Conservation (phyloP, 345 rosid genomes). For the Eucalyptus pauciflora region DNA sequence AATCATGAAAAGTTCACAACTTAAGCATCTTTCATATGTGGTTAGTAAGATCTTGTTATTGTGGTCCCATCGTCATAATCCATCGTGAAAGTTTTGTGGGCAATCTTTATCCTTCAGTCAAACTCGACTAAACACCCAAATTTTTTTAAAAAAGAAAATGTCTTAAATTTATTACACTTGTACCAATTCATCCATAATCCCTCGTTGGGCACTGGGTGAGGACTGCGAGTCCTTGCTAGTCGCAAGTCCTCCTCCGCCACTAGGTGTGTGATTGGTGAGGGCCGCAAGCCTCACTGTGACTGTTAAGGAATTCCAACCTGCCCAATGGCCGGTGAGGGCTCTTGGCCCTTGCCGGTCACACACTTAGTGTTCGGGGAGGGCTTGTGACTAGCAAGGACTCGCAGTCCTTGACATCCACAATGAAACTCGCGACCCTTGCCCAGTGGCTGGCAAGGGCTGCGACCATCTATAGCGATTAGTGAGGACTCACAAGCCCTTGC, state of each 20-base stretch:
- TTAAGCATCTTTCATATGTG: background rate
- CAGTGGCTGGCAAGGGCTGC: too few relatives aligned
- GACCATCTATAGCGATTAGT: too few relatives aligned
- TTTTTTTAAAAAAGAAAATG: too few relatives aligned
- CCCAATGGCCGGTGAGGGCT: background rate
- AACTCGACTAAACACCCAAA: background rate
- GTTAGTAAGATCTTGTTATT: background rate
- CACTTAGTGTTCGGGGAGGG: too few relatives aligned
- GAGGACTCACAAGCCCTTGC: background rate
- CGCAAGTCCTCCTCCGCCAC: accelerated
- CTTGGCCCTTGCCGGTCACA: too few relatives aligned
- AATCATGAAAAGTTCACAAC: background rate
- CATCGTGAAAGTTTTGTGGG: background rate
- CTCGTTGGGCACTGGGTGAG: background rate
- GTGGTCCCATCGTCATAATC: background rate
- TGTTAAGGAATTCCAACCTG: background rate
- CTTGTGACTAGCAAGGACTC: too few relatives aligned
- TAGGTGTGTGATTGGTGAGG: background rate
- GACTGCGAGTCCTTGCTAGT: background rate
- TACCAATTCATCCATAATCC: background rate
- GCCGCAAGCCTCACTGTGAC: accelerated
- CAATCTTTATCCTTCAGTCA: background rate
- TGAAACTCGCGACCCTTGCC: too few relatives aligned
- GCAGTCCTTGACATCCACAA: accelerated
- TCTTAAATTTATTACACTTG: too few relatives aligned